Evolutionary conservation across 73 alveolate genomes (phyloP), one percentile per base, ranked within the genome.

Genomic region (Symbiodinium natans): DNA sequence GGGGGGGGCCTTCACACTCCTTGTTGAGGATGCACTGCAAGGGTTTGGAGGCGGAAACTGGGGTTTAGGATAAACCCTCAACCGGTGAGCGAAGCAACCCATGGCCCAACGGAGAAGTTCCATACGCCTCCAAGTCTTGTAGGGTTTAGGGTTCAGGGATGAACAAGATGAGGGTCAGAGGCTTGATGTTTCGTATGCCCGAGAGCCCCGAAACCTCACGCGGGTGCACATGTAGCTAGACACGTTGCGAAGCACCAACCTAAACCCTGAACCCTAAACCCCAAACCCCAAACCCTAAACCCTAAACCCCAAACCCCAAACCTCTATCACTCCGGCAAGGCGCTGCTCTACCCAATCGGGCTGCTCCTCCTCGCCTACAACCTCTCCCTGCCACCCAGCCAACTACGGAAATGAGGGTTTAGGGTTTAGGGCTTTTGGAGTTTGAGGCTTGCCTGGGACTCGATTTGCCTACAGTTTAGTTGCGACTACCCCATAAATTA

Each of bases 281-380:
- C 59, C 17, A 13, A 43, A 11, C 5, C 56, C n/a, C n/a, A n/a
- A n/a, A n/a, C n/a, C 56, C 56, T 11, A 43, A 43, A 43, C 59
- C 59, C 59, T 13, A 46, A 46, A 46, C 17, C 59, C 1, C 59
- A 46, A 46, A 46, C 9, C n/a, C n/a, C n/a, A n/a, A n/a, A n/a
- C n/a, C n/a, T n/a, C n/a, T n/a, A n/a, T n/a, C n/a, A n/a, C n/a
- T n/a, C 9, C 59, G 17, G 59, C 3, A 9, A 87, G 94, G 94
- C 94, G 6, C 29, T 87, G 41, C 39, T 87, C 36, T 87, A 87
- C 56, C 94, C 94, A 6, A 40, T 87, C 63, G 2, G 68, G 34
- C 63, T 87, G 94, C 84, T 87, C 42, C 68, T 87, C 42, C 59
- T 87, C 84, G 94, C 94, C 23, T 87, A 87, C 42, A 87, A 87